Conservation (phyloP, 805 yeast species). For the Teunomyces stri region DNA sequence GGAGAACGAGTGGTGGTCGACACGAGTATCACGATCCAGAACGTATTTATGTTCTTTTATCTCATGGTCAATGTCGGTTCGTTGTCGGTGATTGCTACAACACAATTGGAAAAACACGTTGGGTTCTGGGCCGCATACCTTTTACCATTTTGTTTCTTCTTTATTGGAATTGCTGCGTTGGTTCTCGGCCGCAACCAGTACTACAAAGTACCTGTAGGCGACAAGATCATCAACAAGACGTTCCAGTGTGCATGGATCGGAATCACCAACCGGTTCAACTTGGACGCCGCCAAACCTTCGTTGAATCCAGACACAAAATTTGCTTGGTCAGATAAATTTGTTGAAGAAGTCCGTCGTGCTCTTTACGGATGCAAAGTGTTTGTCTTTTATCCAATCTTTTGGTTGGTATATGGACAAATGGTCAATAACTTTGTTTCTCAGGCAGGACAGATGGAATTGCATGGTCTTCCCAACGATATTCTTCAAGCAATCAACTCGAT, state of each 20-base stretch:
- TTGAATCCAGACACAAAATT: conserved; percentile 43
- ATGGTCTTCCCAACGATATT: conserved; percentile 77
- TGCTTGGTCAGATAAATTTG: conserved; percentile 66
- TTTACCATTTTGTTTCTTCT: conserved; percentile 63
- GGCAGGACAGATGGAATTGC: conserved; percentile 69
- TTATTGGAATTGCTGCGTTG: conserved; percentile 49
- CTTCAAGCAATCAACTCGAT: conserved; percentile 73
- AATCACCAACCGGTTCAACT: conserved; percentile 44
- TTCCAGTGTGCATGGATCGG: conserved; percentile 44
- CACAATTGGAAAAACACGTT: conserved; percentile 60
- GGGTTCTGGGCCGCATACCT: conserved; percentile 76
- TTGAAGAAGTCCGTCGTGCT: conserved; percentile 67
- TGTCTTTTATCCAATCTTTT: conserved; percentile 64
- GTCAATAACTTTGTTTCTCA: conserved; percentile 67
- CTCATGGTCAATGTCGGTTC: conserved; percentile 74
- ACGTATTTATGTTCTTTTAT: conserved; percentile 72
- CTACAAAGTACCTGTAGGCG: conserved; percentile 57
- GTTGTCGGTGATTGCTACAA: conserved; percentile 70
- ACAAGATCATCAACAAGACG: conserved; percentile 55
- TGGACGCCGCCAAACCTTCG: conserved; percentile 58
- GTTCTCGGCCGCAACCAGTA: conserved; percentile 53
- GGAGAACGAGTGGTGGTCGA: conserved; percentile 47
- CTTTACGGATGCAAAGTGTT: conserved; percentile 71
- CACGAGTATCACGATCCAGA: conserved; percentile 67
- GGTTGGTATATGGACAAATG: conserved; percentile 73